These are phyloP conservation scores for Cryomyces antarcticus DNA, from an alignment of 495 filamentous ascomycete species.

Conservation along the genomic window DNA sequence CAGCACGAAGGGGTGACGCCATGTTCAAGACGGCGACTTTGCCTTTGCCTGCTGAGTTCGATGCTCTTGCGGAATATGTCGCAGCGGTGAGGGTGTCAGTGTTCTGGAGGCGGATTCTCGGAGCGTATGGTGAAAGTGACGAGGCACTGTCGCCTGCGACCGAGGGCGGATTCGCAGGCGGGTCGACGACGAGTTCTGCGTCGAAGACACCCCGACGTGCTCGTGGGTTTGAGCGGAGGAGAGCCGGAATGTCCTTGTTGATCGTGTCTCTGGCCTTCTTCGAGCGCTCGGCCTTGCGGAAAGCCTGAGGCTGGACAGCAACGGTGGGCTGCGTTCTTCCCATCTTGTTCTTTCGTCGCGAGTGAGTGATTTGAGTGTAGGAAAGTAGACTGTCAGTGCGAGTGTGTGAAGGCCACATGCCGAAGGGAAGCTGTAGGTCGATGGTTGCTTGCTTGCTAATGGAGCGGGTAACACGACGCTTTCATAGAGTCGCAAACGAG, in stretches of 20 bases:
- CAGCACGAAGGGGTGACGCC: constrained; percentile 12
- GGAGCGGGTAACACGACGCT: no score
- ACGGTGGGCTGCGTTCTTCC: background rate
- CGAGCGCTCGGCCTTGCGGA: constrained; percentile 18
- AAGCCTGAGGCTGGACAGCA: background rate
- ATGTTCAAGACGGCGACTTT: constrained; percentile 18
- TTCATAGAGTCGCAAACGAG: no score
- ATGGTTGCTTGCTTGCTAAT: no score
- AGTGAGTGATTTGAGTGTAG: no score
- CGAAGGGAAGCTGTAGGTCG: no score
- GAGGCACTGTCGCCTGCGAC: background rate
- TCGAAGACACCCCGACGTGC: constrained; percentile 27
- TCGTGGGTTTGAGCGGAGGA: constrained; percentile 26
- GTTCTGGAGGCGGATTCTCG: constrained; percentile 21
- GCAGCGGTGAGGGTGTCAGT: constrained; percentile 29
- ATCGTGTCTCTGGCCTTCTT: constrained; percentile 29
- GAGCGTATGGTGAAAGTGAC: background rate
- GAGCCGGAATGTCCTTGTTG: constrained; percentile 29
- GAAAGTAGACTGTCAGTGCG: no score
- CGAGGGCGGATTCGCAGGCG: constrained; percentile 1
- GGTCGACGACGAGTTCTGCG: constrained; percentile 27
- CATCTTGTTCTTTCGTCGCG: background rate
- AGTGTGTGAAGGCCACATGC: no score
- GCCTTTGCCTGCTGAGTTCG: constrained; percentile 1
- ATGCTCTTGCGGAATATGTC: constrained; percentile 8